Base-by-base conservation (phyloP, 2,329 filamentous ascomycete species). In the Penicillium sp. region DNA sequence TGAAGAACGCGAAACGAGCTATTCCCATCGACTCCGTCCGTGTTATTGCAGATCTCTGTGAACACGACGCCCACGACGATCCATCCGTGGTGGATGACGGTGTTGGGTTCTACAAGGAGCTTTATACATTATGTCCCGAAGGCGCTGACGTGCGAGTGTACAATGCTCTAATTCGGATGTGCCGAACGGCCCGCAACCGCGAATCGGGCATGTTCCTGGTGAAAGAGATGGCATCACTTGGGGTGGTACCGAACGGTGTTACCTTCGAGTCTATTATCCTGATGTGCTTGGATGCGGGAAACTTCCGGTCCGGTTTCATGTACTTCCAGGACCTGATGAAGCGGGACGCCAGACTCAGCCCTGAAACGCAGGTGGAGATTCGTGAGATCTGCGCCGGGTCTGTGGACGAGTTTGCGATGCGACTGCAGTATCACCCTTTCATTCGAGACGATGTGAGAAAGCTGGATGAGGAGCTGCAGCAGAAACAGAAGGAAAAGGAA, bases 241-340 rank as follows among this genome's bases (percentile, higher is more conserved):
- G 75, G 8, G 71, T 87, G 29, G 63, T 74, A 16, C 84, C 86
- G 0, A 78, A 85, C 56, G 65, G 72, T n/a, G 60, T 80, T 18
- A 88, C 85, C 0, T 88, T 88, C 60, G 85, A 88, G 60, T 76
- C 80, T 5, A 72, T 88, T 12, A 80, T 88, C 16, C 67, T 84
- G 13, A 76, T 84, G 41, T 88, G 84, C 63, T 60, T 83, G 5
- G 69, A 74, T 8, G 58, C 64, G 9, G 64, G 61, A 6, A 73
- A 71, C 42, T 74, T 68, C 56, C 60, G 65, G 48, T 72, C 72
- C 6, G 73, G 68, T 1, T 70, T 68, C 55, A 69, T 68, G 59
- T 77, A 76, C 57, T 63, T 74, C 46, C 56, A 69, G 40, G 74
- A 77, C 50, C 61, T 76, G 52, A 54, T 65, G 8, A 65, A 67